Evolutionary conservation across 495 filamentous ascomycete genomes (phyloP).

Genomic region (Usnea hakonensis): DNA sequence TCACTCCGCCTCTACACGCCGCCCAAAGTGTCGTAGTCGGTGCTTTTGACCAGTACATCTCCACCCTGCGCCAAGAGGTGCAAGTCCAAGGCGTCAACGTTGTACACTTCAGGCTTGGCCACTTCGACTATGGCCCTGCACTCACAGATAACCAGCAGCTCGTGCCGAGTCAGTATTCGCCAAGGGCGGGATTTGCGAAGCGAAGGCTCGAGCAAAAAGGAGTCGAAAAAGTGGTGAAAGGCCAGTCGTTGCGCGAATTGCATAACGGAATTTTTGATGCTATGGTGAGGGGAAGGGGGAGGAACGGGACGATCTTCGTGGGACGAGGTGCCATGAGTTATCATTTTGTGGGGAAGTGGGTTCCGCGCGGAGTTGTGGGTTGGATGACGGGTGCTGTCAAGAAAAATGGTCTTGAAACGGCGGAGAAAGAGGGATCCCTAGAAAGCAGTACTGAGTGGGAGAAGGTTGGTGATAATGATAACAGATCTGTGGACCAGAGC

Average conservation of each 20-base stretch:
- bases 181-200: slow-evolving; percentile 10
- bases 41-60: slow-evolving; percentile 71
- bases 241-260: slow-evolving; percentile 63
- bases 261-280: slow-evolving; percentile 86
- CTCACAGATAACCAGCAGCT: slow-evolving; percentile 24
- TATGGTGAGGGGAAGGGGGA: slow-evolving; percentile 46
- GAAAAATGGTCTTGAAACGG: background rate
- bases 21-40: slow-evolving; percentile 72
- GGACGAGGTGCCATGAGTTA: slow-evolving; percentile 77
- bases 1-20: slow-evolving; percentile 75
- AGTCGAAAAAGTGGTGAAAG: slow-evolving; percentile 26
- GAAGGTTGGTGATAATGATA: background rate
- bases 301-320: slow-evolving; percentile 50
- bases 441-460: slow-evolving; percentile 8
- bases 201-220: slow-evolving; percentile 7
- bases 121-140: slow-evolving; percentile 56
- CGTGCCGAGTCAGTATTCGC: slow-evolving; percentile 13
- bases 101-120: slow-evolving; percentile 77
- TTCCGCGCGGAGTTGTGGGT: slow-evolving; percentile 67
- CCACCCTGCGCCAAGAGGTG: slow-evolving; percentile 70
- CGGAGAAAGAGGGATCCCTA: background rate
- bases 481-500: background rate
- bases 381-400: slow-evolving; percentile 69
- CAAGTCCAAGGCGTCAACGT: slow-evolving; percentile 62
- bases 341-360: slow-evolving; percentile 75